phyloP scores from a whole-genome alignment of 345 rosid genomes.

The Ceriops decandra region DNA sequence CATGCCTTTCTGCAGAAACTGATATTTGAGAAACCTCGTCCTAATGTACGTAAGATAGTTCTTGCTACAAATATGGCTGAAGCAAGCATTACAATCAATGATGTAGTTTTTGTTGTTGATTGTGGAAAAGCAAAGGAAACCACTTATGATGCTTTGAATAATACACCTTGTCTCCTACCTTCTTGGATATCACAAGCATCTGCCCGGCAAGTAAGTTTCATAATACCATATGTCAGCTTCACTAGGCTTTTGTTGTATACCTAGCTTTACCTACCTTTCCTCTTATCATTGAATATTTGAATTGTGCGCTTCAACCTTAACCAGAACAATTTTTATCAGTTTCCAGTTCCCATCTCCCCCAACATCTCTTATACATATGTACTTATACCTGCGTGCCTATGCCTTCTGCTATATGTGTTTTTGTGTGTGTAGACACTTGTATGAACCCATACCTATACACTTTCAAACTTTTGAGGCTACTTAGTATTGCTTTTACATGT shows the following conservation, averaged over 20 bases:
- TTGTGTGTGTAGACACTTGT: no score
- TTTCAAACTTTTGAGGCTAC: no score
- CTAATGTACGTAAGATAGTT: conserved; percentile 76
- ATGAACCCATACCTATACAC: no score
- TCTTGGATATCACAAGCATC: conserved; percentile 99
- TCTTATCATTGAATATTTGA: no score
- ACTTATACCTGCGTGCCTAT: no score
- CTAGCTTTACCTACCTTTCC: no score
- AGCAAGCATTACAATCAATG: conserved; percentile 95
- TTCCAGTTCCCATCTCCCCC: no score
- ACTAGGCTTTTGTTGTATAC: background rate
- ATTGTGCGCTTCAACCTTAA: no score
- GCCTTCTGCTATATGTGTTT: no score
- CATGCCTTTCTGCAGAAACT: conserved; percentile 55
- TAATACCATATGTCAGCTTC: conserved; percentile 4
- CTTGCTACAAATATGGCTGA: conserved; percentile 99
- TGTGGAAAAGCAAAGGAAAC: conserved; percentile 99
- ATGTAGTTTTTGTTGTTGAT: conserved; percentile 89
- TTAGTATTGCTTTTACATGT: no score
- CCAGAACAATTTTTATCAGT: no score
- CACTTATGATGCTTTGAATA: conserved; percentile 96
- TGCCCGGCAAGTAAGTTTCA: conserved; percentile 67
- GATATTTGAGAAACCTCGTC: conserved; percentile 80
- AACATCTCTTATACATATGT: no score
- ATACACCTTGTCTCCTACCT: conserved; percentile 96